Base-by-base conservation (phyloP, 2,329 filamentous ascomycete genomes). In the Penicillium sp. region DNA sequence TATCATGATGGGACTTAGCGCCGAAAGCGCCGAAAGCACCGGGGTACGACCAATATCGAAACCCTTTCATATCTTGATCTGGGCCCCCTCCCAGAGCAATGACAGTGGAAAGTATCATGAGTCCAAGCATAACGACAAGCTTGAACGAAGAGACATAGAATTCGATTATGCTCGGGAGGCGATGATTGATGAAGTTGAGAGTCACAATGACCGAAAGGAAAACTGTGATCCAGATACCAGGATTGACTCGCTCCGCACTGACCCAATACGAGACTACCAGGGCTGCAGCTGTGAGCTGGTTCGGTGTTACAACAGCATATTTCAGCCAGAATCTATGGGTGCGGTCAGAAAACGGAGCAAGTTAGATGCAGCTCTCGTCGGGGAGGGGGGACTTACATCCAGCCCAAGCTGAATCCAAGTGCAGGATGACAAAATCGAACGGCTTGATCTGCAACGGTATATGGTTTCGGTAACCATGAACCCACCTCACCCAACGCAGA, bases 261-360 rank as follows among this genome's bases (percentile, higher is more conserved):
- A 89, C 76, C 91, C 91, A 95, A 66, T 86, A 91, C 62, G 88
- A 84, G 48, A 95, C 87, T 53, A 93, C 87, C 31, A 94, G 75
- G 9, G 89, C 83, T 10, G 84, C 85, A 38, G 91, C 91, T 0
- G 90, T 93, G 40, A 94, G 79, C 70, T 95, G 90, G 68, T 93
- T 94, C 1, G 91, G 90, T 2, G 89, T 92, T 44, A 90, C 84
- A 67, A 95, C 91, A 71, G 93, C 89, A 74, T 93, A 94, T 69
- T 84, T 92, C 73, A 87, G 81, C 83, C 84, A 89, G 67, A 74
- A 76, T 61, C 73, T 76, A 57, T 34, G 33, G 46, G 9, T 2
- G 8, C 13, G 13, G 38, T 55, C 25, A 71, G 38, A 60, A 16
- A 39, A 13, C 8, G 33, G 27, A 8, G n/a, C 7, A 16, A 25